phyloP scores from a whole-genome alignment of 495 filamentous ascomycete genomes.

The Lindgomyces ingoldianus region DNA sequence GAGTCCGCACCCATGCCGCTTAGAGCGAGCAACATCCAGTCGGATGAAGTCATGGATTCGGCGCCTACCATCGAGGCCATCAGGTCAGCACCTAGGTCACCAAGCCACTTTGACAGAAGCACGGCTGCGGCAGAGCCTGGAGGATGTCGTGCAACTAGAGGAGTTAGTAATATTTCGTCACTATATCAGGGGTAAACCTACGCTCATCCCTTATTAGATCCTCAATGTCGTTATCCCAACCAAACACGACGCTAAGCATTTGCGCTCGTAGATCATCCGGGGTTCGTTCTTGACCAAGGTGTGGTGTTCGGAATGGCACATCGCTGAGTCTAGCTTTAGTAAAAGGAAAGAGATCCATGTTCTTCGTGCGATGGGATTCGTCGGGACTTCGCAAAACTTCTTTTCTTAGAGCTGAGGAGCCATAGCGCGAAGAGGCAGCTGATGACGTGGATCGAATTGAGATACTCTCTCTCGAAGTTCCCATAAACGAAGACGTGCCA shows the following conservation, averaged over 20 bases:
- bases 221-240: conserved; percentile 86
- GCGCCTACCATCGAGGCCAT: conserved; percentile 73
- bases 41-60: conserved; percentile 80
- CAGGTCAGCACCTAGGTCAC: conserved; percentile 77
- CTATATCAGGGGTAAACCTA: conserved; percentile 43
- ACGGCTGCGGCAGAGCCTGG: conserved; percentile 72
- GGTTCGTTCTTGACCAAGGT: conserved; percentile 67
- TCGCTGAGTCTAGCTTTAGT: conserved; percentile 74
- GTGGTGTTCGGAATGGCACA: conserved; percentile 71
- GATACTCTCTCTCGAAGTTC: conserved; percentile 54
- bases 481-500: conserved; percentile 57
- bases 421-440: conserved; percentile 61
- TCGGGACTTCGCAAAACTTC: conserved; percentile 71
- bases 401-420: conserved; percentile 74
- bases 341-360: conserved; percentile 66
- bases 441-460: conserved; percentile 69
- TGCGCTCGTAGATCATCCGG: conserved; percentile 83
- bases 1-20: conserved; percentile 81
- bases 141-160: conserved; percentile 65
- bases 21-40: conserved; percentile 96
- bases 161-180: not conserved
- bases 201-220: conserved; percentile 81
- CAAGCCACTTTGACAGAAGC: conserved; percentile 87
- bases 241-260: conserved; percentile 94
- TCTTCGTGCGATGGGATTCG: conserved; percentile 51